Conservation (phyloP, 202 grass and related monocot species). For the Schoenoplectus triqueter region DNA sequence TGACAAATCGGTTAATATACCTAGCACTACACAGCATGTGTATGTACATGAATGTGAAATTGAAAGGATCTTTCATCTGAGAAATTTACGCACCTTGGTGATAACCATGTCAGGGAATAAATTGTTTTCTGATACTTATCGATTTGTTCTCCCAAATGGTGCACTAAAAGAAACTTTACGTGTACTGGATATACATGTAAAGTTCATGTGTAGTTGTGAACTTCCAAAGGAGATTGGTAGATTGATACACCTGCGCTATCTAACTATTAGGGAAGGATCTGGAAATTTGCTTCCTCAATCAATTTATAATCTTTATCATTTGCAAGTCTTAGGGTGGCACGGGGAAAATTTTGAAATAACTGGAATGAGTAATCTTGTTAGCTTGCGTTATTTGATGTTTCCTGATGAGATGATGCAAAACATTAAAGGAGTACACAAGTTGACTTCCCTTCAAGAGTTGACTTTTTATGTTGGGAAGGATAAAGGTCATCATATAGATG, state of each 20-base stretch:
- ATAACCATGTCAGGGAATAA: slow-evolving; percentile 27
- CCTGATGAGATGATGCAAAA: slow-evolving; percentile 34
- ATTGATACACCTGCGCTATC: slow-evolving; percentile 54
- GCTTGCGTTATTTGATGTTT: slow-evolving; percentile 47
- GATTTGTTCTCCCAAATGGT: slow-evolving; percentile 36
- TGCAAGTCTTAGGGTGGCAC: slow-evolving; percentile 43
- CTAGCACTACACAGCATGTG: slow-evolving; percentile 43
- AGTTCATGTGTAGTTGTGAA: neutral
- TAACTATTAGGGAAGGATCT: slow-evolving; percentile 6
- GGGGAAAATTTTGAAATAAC: slow-evolving; percentile 40
- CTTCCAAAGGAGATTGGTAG: slow-evolving; percentile 26
- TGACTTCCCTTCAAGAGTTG: slow-evolving; percentile 50
- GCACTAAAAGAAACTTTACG: slow-evolving; percentile 48
- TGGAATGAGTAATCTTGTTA: slow-evolving; percentile 33
- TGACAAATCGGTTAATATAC: slow-evolving; percentile 31
- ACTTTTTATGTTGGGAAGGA: slow-evolving; percentile 43
- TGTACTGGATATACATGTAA: slow-evolving; percentile 33
- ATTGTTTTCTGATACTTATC: neutral
- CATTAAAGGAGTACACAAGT: slow-evolving; percentile 44
- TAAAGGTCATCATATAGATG: slow-evolving; percentile 37
- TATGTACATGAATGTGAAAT: slow-evolving; percentile 41
- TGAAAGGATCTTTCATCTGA: slow-evolving; percentile 38
- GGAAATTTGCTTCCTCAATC: slow-evolving; percentile 20
- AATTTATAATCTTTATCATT: slow-evolving; percentile 49
- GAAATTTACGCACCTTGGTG: slow-evolving; percentile 48